A percentile compares a stretch with the other conserved stretches of the same genome.
Conservation (phyloP, 768 basidiomycete genomes). For the Lyophyllum shimeji region DNA sequence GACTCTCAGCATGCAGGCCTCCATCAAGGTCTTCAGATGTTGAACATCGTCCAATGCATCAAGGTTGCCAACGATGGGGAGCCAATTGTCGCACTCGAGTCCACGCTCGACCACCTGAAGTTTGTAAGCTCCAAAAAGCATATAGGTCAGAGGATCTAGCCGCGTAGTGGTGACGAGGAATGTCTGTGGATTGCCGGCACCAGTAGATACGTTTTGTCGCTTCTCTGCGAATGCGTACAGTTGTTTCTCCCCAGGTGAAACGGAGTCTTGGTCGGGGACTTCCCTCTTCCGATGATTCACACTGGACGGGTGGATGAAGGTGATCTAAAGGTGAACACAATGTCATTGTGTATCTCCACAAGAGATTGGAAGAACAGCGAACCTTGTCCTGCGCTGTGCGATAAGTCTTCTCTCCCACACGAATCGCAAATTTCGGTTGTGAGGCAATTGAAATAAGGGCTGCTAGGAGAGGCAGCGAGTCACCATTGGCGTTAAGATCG, state of each 20-base stretch:
- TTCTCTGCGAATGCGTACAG: constrained; percentile 85
- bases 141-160: constrained; percentile 84
- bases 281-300: constrained; percentile 73
- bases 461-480: constrained; percentile 74
- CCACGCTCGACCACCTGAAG: constrained; percentile 70
- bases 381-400: constrained; percentile 88
- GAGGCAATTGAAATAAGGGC: constrained; percentile 83
- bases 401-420: constrained; percentile 63
- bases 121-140: constrained; percentile 87
- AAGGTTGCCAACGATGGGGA: constrained; percentile 76
- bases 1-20: constrained; percentile 83
- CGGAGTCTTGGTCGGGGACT: constrained; percentile 26
- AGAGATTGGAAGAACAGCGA: constrained; percentile 15
- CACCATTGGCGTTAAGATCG: constrained; percentile 69
- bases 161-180: constrained; percentile 80
- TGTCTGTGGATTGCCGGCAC: constrained; percentile 51
- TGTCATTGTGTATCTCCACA: background rate
- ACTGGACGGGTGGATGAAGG: constrained; percentile 82
- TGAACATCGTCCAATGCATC: constrained; percentile 82
- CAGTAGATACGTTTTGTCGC: constrained; percentile 65
- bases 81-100: constrained; percentile 87
- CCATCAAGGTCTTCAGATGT: constrained; percentile 75
- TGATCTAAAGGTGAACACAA: constrained; percentile 42
- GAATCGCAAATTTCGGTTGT: constrained; percentile 89
- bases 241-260: constrained; percentile 56